Base-by-base conservation (phyloP, 164 flowering plant genomes). In the Piper betle region DNA sequence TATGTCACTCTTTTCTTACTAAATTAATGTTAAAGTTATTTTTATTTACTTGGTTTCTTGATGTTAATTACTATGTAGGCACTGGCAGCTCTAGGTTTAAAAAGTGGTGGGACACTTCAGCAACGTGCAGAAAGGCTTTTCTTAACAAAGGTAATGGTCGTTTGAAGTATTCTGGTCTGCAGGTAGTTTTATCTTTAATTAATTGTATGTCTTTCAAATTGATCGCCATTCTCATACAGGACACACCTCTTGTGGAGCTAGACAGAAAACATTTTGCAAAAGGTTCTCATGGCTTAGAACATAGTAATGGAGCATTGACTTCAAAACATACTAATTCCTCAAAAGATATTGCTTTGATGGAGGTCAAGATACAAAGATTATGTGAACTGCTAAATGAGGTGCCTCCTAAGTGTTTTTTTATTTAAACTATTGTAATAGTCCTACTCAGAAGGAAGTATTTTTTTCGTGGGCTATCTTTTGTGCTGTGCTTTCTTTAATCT, bases 81-180 rank as follows among this genome's bases (percentile, higher is more conserved):
- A 64, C 70, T 94, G 82, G 84, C 84, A 63, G 91, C 91, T 64
- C 70, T 86, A 41, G 97, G 99, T 61, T 71, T 94, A 42, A 94
- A 94, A 77, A 68, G 87, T 9, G 99, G 99, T 62, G 99, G 99
- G 58, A 94, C 97, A 37, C 63, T 88, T 63, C 84, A 83, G 77
- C 96, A 94, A 73, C 91, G 97, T 60, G 97, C 97, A 39, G 97
- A 94, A 74, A 86, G 99, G 74, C 87, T 94, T 71, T 87, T 94
- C 68, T 88, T 90, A 33, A 86, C 93, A n/a, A 94, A 94, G 97
- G 99, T 89, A 38, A 46, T 46, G 15, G 15, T 46, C 6, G 15
- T 10, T 46, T 46, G 50, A 10, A 46, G 7, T 25, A 25, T 25
- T 25, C 33, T 25, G 33, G 33, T 25, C 33, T 25, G 33, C 33